Evolutionary conservation across 2,329 filamentous ascomycete species (phyloP), one percentile per base, ranked within the genome.

Genomic region (Huntiella omanensis): DNA sequence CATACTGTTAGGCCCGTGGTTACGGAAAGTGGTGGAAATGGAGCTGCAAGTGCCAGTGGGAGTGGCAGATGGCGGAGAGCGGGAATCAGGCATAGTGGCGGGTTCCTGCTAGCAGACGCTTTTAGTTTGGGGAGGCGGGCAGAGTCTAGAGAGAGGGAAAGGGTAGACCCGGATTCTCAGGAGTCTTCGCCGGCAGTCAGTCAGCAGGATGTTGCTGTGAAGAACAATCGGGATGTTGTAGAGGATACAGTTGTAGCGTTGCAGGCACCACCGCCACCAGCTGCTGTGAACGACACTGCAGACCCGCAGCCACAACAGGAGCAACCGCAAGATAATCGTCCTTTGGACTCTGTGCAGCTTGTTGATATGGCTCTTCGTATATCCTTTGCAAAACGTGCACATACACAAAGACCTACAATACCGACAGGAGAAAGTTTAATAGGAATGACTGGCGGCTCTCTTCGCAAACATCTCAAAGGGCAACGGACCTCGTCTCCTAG

Each of bases 351-450:
- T 5, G 75, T 80, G 3, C 83, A 94, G 60, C 92, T 96, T 52
- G 85, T 96, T 37, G 86, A 86, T 56, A 83, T 96, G 73, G 88
- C 88, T 1, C 63, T 96, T 54, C 91, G 80, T 52, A 63, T 96
- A 43, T 93, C 83, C 64, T 85, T 95, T 60, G 83, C 80, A 56
- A 75, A 77, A 52, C 75, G 75, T 56, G 70, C 69, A 62, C 82
- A 67, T 51, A 75, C 64, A 59, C 73, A 66, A 60, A 71, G 65
- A 60, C 22, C 22, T 7, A 28, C 22, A 28, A 28, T 28, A 28
- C 22, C 22, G 3, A 28, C 6, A 10, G 22, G 22, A 10, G 22
- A 28, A 28, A 28, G 22, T 28, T 28, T 28, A 28, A 28, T 28
- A 28, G 22, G 22, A 28, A 28, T 28, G 22, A 28, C 22, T 28